Conservation (phyloP, 345 rosid genomes). For the Acer yangbiense region DNA sequence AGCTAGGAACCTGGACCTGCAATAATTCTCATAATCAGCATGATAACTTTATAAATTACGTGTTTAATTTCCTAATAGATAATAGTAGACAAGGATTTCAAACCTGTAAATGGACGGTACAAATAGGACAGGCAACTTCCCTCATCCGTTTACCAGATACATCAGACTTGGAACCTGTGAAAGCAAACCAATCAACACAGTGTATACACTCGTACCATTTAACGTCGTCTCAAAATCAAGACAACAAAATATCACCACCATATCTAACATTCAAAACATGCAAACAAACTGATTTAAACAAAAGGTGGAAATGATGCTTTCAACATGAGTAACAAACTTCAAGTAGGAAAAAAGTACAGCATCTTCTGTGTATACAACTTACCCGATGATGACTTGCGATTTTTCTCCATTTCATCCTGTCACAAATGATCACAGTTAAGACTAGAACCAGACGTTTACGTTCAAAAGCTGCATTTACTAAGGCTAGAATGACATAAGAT, state of each 20-base stretch:
- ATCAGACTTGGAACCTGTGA: constrained; percentile 63
- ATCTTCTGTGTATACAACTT: constrained; percentile 10
- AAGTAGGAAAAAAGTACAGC: background rate
- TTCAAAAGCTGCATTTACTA: background rate
- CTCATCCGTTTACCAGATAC: constrained; percentile 84
- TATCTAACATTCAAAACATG: background rate
- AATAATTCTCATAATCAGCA: constrained; percentile 17
- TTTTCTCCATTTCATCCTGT: constrained; percentile 99
- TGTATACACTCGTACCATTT: background rate
- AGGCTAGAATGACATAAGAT: background rate
- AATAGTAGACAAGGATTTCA: constrained; percentile 9
- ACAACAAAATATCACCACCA: background rate
- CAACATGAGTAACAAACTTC: background rate
- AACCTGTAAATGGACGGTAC: constrained; percentile 98
- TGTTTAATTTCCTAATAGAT: background rate
- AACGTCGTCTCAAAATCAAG: background rate
- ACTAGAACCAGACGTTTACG: background rate
- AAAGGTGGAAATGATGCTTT: background rate
- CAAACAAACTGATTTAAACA: background rate
- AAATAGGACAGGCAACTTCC: constrained; percentile 97
- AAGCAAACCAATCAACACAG: constrained; percentile 6
- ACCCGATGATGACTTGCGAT: constrained; percentile 76
- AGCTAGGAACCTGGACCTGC: constrained; percentile 98
- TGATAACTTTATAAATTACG: background rate
- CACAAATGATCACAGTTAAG: constrained; percentile 27